Percentiles rank a stretch among this genome's conserved stretches.
Evolutionary conservation across 768 basidiomycete species (phyloP).

Genomic region (Lentinula edodes): DNA sequence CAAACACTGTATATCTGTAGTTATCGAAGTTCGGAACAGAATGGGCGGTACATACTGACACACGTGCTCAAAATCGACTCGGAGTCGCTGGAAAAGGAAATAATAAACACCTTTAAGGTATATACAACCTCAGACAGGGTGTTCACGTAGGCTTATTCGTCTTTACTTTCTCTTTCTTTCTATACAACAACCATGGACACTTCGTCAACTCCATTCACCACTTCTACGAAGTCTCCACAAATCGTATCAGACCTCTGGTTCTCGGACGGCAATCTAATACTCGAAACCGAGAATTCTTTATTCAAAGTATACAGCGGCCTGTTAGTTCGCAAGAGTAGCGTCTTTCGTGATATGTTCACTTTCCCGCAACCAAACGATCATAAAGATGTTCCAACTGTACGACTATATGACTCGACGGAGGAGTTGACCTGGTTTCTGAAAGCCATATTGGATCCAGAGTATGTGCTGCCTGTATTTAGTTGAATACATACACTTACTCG

Average conservation of each 20-base stretch:
- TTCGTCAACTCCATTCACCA: not conserved
- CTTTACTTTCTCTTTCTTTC: no score
- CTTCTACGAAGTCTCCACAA: not conserved
- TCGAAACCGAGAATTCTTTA: constrained; percentile 26
- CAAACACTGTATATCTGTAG: no score
- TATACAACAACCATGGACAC: not conserved
- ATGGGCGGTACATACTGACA: no score
- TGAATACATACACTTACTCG: not conserved
- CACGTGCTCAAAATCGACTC: no score
- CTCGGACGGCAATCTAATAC: constrained; percentile 35
- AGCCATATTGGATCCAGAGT: constrained; percentile 20
- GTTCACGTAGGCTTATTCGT: no score
- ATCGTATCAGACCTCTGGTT: constrained; percentile 22
- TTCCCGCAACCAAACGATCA: constrained; percentile 28
- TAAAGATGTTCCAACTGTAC: constrained; percentile 23
- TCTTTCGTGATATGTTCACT: constrained; percentile 34
- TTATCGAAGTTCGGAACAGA: no score
- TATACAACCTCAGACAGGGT: no score
- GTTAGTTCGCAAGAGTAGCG: constrained; percentile 26
- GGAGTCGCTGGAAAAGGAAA: no score
- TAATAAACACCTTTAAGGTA: no score
- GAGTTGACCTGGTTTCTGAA: constrained; percentile 29
- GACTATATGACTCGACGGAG: constrained; percentile 25
- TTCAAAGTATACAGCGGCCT: constrained; percentile 32
- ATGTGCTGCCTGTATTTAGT: not conserved